Percentiles rank a stretch among this genome's conserved stretches.
Conservation (phyloP, 176 grass and related monocot genomes). For the Otatea glauca region DNA sequence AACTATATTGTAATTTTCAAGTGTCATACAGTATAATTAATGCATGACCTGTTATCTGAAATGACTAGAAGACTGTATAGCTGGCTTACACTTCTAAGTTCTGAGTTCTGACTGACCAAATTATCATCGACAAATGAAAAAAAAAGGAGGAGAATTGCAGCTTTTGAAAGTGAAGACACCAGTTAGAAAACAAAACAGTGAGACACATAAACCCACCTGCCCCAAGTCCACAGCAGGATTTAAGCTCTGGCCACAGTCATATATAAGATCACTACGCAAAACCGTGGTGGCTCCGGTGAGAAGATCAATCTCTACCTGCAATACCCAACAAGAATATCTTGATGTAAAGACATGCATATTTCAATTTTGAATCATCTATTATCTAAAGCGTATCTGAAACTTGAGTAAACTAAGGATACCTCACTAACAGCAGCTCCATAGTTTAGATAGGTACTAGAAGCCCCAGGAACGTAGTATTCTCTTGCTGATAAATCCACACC, state of each 20-base stretch:
- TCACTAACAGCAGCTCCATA: slow-evolving; percentile 89
- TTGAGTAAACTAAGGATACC: slow-evolving; percentile 56
- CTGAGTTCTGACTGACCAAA: slow-evolving; percentile 3
- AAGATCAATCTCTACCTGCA: slow-evolving; percentile 94
- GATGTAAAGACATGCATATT: slow-evolving; percentile 2
- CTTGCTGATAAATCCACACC: slow-evolving; percentile 80
- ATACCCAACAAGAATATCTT: slow-evolving; percentile 30
- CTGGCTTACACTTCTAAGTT: not conserved
- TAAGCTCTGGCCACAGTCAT: slow-evolving; percentile 94
- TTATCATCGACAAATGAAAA: not conserved
- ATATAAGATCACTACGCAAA: slow-evolving; percentile 82
- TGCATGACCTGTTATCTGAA: slow-evolving; percentile 5
- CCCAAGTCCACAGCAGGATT: slow-evolving; percentile 95
- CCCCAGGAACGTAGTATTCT: slow-evolving; percentile 67
- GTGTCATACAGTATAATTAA: not conserved
- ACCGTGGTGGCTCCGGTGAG: slow-evolving; percentile 81
- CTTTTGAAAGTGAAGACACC: not conserved
- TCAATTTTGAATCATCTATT: slow-evolving; percentile 21
- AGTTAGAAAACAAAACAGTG: not conserved
- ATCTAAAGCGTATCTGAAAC: slow-evolving; percentile 1
- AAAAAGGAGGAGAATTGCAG: not conserved
- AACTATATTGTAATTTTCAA: slow-evolving; percentile 7
- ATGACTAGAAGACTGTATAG: slow-evolving; percentile 25
- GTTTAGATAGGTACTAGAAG: slow-evolving; percentile 75
- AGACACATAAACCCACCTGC: slow-evolving; percentile 61